A percentile compares a stretch with the other conserved stretches of the same genome.
Evolutionary conservation across 2,329 filamentous ascomycete genomes (phyloP).

Genomic region (Stagonosporopsis vannaccii): DNA sequence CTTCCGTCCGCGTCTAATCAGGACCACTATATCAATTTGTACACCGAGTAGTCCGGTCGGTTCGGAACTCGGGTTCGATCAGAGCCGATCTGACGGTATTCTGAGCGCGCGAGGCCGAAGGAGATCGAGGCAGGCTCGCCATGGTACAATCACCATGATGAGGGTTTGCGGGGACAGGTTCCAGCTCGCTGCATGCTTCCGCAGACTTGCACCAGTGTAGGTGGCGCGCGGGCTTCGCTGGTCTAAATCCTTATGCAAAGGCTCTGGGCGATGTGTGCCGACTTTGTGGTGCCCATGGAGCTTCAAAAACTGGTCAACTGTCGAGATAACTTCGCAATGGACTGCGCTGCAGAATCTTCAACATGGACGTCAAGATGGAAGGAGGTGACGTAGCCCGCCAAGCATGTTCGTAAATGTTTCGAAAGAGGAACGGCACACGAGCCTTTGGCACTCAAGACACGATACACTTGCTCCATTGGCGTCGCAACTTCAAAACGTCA

Average conservation of each 20-base stretch:
- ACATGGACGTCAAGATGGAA: background rate
- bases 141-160: background rate
- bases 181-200: background rate
- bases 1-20: background rate
- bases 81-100: background rate
- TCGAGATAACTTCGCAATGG: no score
- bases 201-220: background rate
- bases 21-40: background rate
- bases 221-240: background rate
- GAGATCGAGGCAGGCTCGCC: background rate
- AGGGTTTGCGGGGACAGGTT: background rate
- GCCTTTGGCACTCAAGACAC: background rate
- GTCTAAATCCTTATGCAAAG: background rate
- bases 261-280: background rate
- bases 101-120: background rate
- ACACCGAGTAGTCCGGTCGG: background rate
- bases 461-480: background rate
- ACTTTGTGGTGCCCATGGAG: background rate
- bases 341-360: no score
- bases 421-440: background rate
- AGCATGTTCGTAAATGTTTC: background rate
- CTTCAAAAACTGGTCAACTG: background rate
- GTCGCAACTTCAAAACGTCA: background rate
- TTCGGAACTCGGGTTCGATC: background rate
- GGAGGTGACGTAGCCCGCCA: background rate